A percentile compares a stretch with the other conserved stretches of the same genome.
Conservation (phyloP, 441 rosid genomes). For the Mallotus repandus region DNA sequence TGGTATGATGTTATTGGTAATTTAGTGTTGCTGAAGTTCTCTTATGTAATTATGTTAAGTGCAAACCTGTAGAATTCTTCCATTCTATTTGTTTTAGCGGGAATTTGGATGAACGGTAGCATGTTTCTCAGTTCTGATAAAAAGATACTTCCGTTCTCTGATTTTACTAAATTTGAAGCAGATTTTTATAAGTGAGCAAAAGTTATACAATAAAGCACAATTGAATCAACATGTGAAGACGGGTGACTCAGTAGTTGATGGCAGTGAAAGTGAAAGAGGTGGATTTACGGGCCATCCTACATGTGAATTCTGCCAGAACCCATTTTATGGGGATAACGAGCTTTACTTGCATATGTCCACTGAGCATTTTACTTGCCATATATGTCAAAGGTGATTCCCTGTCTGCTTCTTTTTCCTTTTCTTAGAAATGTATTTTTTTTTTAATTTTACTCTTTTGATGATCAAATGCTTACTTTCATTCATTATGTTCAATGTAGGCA, state of each 20-base stretch:
- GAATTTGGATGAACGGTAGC: not conserved
- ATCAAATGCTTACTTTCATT: conserved; percentile 1
- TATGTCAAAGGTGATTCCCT: conserved; percentile 64
- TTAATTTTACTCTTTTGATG: not conserved
- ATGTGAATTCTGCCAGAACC: conserved; percentile 76
- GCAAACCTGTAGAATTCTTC: not conserved
- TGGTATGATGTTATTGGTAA: not conserved
- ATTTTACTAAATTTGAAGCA: conserved; percentile 29
- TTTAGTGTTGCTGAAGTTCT: not conserved
- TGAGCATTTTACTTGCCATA: conserved; percentile 77
- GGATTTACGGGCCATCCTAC: conserved; percentile 83
- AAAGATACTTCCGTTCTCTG: conserved; percentile 8
- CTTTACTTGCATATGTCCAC: conserved; percentile 77
- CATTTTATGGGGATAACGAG: conserved; percentile 83
- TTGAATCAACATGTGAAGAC: conserved; percentile 67
- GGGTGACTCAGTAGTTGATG: conserved; percentile 84
- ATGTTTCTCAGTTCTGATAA: not conserved
- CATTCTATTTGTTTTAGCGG: not conserved
- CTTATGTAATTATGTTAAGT: not conserved
- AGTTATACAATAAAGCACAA: conserved; percentile 61
- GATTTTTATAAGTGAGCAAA: conserved; percentile 82
- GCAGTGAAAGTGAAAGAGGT: conserved; percentile 82
- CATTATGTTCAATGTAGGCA: conserved; percentile 46
- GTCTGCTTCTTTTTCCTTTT: not conserved
- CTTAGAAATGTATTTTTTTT: not conserved